Evolutionary conservation across 345 rosid genomes (phyloP).

Genomic region (Gossypium mustelinum): DNA sequence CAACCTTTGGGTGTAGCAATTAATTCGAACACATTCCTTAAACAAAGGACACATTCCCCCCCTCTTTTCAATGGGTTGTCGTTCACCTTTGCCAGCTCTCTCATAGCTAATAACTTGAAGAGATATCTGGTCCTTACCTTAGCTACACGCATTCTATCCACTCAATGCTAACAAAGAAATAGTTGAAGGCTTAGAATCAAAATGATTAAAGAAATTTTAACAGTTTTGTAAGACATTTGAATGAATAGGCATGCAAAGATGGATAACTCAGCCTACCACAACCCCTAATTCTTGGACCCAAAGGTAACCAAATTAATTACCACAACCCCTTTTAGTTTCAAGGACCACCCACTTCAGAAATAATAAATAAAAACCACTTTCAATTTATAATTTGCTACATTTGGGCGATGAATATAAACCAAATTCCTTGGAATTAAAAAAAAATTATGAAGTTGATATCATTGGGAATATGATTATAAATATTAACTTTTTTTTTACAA

Average conservation of each 20-base stretch:
- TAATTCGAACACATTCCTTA: not conserved
- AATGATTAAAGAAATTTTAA: no score
- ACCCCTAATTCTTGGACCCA: not conserved
- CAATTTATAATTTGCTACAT: not conserved
- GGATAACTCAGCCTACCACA: not conserved
- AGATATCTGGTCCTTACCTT: not conserved
- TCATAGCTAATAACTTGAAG: not conserved
- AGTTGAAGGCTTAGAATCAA: not conserved
- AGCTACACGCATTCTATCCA: not conserved
- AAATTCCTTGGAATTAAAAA: no score
- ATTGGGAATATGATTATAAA: no score
- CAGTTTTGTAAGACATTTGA: no score
- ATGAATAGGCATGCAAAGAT: no score
- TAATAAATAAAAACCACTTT: not conserved
- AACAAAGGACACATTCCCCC: not conserved
- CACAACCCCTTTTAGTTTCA: no score
- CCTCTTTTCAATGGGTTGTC: not conserved
- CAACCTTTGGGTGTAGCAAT: slow-evolving; percentile 2
- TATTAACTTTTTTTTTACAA: no score
- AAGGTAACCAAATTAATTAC: not conserved
- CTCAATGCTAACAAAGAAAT: not conserved
- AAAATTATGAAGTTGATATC: no score
- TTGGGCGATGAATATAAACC: no score
- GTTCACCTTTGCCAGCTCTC: not conserved
- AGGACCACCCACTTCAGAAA: no score